A percentile compares a stretch with the other conserved stretches of the same genome.
Evolutionary conservation across 139 green algal species (phyloP).

Genomic region (Haematococcus lacustris): DNA sequence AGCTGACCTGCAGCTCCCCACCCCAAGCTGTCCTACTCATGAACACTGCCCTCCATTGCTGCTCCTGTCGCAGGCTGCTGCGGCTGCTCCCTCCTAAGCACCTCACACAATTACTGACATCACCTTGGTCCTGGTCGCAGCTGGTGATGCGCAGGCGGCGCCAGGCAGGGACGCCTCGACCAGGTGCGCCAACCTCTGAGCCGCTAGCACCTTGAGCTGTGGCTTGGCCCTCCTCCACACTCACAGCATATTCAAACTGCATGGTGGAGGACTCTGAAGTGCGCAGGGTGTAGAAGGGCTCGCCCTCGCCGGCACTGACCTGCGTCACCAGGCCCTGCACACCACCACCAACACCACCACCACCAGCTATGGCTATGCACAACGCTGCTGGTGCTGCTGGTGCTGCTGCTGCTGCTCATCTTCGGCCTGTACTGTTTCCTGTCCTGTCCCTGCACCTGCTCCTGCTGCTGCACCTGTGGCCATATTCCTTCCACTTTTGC

Average conservation of each 20-base stretch:
- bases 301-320: constrained; percentile 4
- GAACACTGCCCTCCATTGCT: background rate
- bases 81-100: background rate
- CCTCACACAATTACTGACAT: background rate
- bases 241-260: constrained; percentile 15
- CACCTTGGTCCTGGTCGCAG: constrained; percentile 11
- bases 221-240: constrained; percentile 1
- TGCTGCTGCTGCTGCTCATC: too few species aligned
- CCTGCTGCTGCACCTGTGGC: too few species aligned
- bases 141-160: constrained; percentile 14
- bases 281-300: constrained; percentile 11
- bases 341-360: too few species aligned
- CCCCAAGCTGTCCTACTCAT: background rate
- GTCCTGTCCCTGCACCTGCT: too few species aligned
- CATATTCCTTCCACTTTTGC: too few species aligned
- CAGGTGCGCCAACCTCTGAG: too few species aligned
- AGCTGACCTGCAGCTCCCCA: background rate
- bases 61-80: background rate
- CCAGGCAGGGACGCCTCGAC: background rate
- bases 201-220: background rate
- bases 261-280: constrained; percentile 10
- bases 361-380: too few species aligned
- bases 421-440: too few species aligned
- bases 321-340: constrained; percentile 18
- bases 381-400: too few species aligned